Conservation (phyloP, 164 flowering plant genomes). For the Annona squamosa region DNA sequence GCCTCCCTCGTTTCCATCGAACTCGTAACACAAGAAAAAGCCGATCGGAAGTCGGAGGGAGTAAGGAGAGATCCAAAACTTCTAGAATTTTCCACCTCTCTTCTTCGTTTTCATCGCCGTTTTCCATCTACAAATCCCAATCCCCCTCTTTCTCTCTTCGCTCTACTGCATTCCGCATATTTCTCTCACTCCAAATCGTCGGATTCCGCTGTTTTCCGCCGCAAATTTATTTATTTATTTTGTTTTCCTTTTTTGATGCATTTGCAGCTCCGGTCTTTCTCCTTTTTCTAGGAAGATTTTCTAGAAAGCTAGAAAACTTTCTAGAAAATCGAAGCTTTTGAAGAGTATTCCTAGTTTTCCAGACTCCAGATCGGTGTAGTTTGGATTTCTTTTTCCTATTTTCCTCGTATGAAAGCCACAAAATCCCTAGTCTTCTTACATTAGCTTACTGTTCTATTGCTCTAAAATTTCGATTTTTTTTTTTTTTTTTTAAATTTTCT, state of each 20-base stretch:
- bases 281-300: neutral
- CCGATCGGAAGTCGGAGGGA: neutral
- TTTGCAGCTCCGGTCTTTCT: neutral
- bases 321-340: too few relatives aligned
- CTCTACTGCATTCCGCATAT: neutral
- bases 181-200: neutral
- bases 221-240: neutral
- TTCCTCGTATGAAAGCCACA: neutral
- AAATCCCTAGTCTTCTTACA: neutral
- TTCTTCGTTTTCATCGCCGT: conserved; percentile 3
- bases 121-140: neutral
- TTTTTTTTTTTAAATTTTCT: neutral
- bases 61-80: neutral
- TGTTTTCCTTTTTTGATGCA: neutral
- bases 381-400: neutral
- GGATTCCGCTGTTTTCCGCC: neutral
- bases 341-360: neutral
- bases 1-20: conserved; percentile 1
- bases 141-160: neutral
- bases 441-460: neutral
- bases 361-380: neutral
- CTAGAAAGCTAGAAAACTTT: too few relatives aligned
- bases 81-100: conserved; percentile 4
- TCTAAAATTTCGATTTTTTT: neutral
- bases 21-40: too few relatives aligned